These are phyloP conservation scores for Osmozyma mogii DNA, from an alignment of 805 yeast species.

Conservation along the genomic window DNA sequence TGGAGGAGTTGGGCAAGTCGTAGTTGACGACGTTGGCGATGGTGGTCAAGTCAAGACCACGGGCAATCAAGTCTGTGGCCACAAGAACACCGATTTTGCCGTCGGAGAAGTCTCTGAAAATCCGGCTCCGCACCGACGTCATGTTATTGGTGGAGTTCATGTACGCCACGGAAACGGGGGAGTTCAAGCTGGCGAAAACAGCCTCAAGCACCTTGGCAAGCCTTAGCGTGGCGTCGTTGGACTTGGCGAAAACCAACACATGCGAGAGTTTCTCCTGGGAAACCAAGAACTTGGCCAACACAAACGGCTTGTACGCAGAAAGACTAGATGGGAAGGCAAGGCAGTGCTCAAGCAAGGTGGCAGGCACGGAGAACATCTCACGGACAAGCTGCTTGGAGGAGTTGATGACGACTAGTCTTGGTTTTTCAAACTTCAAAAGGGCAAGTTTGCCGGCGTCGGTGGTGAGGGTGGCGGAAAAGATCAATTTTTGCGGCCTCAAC, in stretches of 20 bases:
- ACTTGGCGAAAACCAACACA: conserved; percentile 59
- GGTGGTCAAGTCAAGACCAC: conserved; percentile 80
- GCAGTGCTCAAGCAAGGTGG: conserved; percentile 39
- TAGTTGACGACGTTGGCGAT: conserved; percentile 78
- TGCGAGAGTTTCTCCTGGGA: conserved; percentile 22
- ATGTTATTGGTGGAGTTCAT: conserved; percentile 54
- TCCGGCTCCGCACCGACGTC: conserved; percentile 40
- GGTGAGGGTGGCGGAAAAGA: conserved; percentile 90
- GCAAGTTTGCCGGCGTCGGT: conserved; percentile 86
- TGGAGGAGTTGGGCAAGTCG: conserved; percentile 79
- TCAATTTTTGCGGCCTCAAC: conserved; percentile 47
- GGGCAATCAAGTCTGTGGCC: conserved; percentile 89
- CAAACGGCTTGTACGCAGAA: conserved; percentile 61
- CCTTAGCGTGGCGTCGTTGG: conserved; percentile 84
- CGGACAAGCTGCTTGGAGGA: conserved; percentile 38
- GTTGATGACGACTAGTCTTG: conserved; percentile 70
- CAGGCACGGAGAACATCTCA: conserved; percentile 58
- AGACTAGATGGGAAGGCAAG: conserved; percentile 31
- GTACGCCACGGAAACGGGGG: conserved; percentile 22
- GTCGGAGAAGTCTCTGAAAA: conserved; percentile 51
- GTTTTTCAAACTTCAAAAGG: conserved; percentile 58
- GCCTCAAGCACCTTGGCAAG: conserved; percentile 52
- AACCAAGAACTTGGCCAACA: conserved; percentile 49
- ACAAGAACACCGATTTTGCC: conserved; percentile 49
- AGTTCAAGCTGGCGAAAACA: conserved; percentile 21